phyloP scores from a whole-genome alignment of 106 monocot species.

The Hemerocallis citrina region DNA sequence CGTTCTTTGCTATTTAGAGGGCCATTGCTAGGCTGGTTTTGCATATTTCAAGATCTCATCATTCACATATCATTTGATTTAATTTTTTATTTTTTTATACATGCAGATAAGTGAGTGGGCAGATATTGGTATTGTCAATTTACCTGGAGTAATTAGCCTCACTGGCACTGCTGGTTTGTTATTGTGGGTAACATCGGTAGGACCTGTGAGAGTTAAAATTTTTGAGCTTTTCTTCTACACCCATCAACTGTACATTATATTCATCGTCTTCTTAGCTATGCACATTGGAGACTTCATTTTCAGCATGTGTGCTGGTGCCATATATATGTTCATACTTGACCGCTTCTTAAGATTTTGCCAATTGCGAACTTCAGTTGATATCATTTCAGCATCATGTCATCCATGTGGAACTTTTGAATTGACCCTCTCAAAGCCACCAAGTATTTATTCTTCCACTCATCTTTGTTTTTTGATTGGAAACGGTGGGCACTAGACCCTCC shows the following conservation, averaged over 20 bases:
- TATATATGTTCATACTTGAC: conserved; percentile 82
- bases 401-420: conserved; percentile 89
- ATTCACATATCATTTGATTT: conserved; percentile 1
- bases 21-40: not conserved
- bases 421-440: conserved; percentile 72
- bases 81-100: not conserved
- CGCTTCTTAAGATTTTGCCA: conserved; percentile 89
- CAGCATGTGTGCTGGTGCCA: conserved; percentile 48
- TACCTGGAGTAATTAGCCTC: conserved; percentile 75
- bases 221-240: conserved; percentile 59
- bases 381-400: conserved; percentile 65
- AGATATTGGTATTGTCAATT: conserved; percentile 58
- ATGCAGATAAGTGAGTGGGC: conserved; percentile 66
- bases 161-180: conserved; percentile 61
- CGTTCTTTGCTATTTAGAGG: too few relatives aligned
- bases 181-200: conserved; percentile 87
- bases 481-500: too few relatives aligned
- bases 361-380: conserved; percentile 50
- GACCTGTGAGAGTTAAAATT: conserved; percentile 20
- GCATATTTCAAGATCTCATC: not conserved
- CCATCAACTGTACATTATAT: conserved; percentile 85
- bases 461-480: not conserved
- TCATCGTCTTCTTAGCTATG: conserved; percentile 70
- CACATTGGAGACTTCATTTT: conserved; percentile 87
- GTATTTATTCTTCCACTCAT: conserved; percentile 25